Evolutionary conservation across 768 basidiomycete genomes (phyloP).

Genomic region (Tylopilus sp.): DNA sequence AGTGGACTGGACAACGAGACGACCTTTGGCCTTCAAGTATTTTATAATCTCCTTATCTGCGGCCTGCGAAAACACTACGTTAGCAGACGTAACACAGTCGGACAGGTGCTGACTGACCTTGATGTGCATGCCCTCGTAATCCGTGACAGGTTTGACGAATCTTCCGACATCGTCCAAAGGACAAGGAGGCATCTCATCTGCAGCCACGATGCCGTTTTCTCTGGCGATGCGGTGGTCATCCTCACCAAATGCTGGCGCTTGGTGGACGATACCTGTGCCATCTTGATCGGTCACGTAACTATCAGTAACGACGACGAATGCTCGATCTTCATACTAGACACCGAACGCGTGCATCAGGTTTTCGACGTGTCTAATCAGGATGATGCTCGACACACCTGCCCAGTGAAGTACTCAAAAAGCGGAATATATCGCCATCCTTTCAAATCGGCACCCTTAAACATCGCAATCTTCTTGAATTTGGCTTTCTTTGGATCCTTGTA

Average conservation of each 20-base stretch:
- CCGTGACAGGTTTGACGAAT: conserved; percentile 87
- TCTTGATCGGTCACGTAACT: conserved; percentile 91
- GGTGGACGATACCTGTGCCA: conserved; percentile 98
- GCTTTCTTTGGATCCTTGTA: conserved; percentile 98
- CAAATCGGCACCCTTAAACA: conserved; percentile 89
- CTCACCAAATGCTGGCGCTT: conserved; percentile 97
- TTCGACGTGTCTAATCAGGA: neutral
- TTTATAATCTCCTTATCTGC: conserved; percentile 96
- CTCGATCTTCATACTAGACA: conserved; percentile 80
- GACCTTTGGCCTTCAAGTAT: conserved; percentile 78
- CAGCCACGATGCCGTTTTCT: conserved; percentile 73
- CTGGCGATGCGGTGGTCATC: conserved; percentile 96
- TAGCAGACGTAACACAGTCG: neutral
- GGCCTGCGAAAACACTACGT: conserved; percentile 43
- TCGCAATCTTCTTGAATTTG: conserved; percentile 86
- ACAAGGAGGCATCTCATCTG: conserved; percentile 94
- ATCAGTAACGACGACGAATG: conserved; percentile 86
- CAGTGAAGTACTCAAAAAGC: conserved; percentile 94
- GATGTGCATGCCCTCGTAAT: conserved; percentile 84
- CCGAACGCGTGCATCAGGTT: neutral
- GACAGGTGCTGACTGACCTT: conserved; percentile 53
- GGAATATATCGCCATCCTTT: conserved; percentile 96
- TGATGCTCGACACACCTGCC: conserved; percentile 58
- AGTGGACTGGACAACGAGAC: conserved; percentile 84
- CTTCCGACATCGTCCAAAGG: conserved; percentile 88